Conservation (phyloP, 2,329 filamentous ascomycete species). For the Pseudogymnoascus destructans region DNA sequence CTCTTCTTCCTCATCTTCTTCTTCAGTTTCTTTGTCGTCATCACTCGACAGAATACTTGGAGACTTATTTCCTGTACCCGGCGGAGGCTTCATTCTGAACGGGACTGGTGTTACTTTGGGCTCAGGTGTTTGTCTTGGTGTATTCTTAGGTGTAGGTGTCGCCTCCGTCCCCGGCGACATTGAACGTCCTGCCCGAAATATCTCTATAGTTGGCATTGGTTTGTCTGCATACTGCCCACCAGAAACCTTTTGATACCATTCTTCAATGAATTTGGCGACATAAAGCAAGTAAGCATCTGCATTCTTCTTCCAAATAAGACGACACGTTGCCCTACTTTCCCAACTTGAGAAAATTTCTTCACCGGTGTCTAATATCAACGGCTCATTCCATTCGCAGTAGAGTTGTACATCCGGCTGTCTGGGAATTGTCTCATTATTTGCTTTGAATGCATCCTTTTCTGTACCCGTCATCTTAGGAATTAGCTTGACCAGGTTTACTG, state of each 20-base stretch:
- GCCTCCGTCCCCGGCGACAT: constrained; percentile 1
- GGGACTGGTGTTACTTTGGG: too few relatives aligned
- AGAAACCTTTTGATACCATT: background rate
- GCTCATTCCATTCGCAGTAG: background rate
- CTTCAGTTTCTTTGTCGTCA: too few relatives aligned
- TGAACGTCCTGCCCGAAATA: background rate
- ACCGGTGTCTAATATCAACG: background rate
- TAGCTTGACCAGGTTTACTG: background rate
- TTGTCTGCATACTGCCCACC: background rate
- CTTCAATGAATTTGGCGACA: background rate
- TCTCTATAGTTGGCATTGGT: background rate
- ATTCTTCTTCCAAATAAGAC: background rate
- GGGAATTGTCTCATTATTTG: background rate
- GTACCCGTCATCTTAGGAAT: background rate
- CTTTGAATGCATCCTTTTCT: background rate
- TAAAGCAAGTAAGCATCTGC: background rate
- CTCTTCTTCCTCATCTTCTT: too few relatives aligned
- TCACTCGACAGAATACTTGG: background rate
- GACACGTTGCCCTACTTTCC: background rate
- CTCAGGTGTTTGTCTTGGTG: constrained; percentile 6
- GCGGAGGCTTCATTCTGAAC: too few relatives aligned
- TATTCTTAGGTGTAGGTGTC: constrained; percentile 9
- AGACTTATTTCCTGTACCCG: constrained; percentile 9
- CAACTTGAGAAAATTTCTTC: background rate
- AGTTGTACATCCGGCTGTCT: background rate